Base-by-base conservation (phyloP, 768 basidiomycete species). In the Panellus pusillus region DNA sequence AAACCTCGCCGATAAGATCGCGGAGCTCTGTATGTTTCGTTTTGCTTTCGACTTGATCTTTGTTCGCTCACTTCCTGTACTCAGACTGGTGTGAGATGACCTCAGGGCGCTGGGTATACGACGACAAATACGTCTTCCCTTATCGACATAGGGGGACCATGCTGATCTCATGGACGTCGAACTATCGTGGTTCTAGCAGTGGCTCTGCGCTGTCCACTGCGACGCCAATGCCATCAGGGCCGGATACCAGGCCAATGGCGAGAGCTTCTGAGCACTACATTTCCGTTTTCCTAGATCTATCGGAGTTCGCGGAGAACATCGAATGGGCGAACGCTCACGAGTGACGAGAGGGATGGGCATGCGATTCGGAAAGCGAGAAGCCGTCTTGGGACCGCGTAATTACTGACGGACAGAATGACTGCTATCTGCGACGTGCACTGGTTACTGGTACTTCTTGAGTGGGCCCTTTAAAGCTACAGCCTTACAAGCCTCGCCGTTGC, bases 21-120 rank as follows among this genome's bases (percentile, higher is more conserved):
- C 24, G 24, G 24, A 24, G 24, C 24, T 24, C 24, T 24, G 24
- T 24, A 24, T 24, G 24, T 24, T 24, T 2, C 6, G 6, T 24
- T 24, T 24, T 24, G 24, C 24, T 24, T 24, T 24, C 24, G 2
- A 24, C 24, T 24, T 24, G 24, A 24, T 24, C 24, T 24, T 24
- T 6, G 24, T 24, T 24, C 24, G 24, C 24, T 24, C 24, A 24
- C 24, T 24, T 24, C 6, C 24, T 24, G 24, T 24, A 24, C 24
- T 24, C 24, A 58, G 50, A 61, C 52, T 61, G 59, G 59, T 55
- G 59, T 40, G 59, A 55, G 2, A 44, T 53, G 24, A 53, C 59
- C 28, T 57, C 51, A 0, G 59, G 55, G 45, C 52, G 59, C 15
- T 57, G 50, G 52, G 56, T 57, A 45, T 31, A 27, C 48, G 59